A percentile compares a stretch with the other conserved stretches of the same genome.
These are phyloP conservation scores for Podaxis pistillaris DNA, from an alignment of 768 basidiomycete genomes.

Conservation along the genomic window DNA sequence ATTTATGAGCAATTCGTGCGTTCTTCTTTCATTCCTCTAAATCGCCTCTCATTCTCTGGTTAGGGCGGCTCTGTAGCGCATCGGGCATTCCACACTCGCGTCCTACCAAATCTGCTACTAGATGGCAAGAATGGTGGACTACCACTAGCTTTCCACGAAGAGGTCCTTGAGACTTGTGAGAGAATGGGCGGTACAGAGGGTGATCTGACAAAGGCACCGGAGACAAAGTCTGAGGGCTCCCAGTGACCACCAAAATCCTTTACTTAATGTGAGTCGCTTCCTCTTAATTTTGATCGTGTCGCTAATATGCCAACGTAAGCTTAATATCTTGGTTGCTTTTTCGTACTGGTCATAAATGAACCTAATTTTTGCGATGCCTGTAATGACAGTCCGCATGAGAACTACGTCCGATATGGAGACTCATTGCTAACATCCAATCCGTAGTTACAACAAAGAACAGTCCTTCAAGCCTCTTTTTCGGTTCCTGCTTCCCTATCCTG, in stretches of 20 bases:
- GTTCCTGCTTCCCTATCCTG: conserved; percentile 30
- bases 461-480: conserved; percentile 38
- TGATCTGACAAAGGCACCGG: conserved; percentile 2
- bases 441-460: not conserved
- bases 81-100: conserved; percentile 47
- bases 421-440: not conserved
- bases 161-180: conserved; percentile 40
- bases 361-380: not conserved
- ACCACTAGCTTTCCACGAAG: conserved; percentile 46
- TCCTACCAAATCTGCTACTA: conserved; percentile 42
- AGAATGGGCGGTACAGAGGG: conserved; percentile 51
- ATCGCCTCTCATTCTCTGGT: conserved; percentile 6
- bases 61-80: conserved; percentile 50
- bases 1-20: conserved; percentile 80
- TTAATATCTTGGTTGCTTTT: conserved; percentile 1
- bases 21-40: conserved; percentile 1
- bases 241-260: conserved; percentile 6
- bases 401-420: no score
- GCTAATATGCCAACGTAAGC: no score
- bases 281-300: not conserved
- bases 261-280: conserved; percentile 23
- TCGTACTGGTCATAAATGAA: not conserved
- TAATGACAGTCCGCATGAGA: not conserved
- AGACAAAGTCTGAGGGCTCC: not conserved
- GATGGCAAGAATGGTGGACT: conserved; percentile 33